Percentiles rank a stretch among this genome's conserved stretches.
phyloP scores from a whole-genome alignment of 164 flowering plant species.

The Houttuynia cordata region DNA sequence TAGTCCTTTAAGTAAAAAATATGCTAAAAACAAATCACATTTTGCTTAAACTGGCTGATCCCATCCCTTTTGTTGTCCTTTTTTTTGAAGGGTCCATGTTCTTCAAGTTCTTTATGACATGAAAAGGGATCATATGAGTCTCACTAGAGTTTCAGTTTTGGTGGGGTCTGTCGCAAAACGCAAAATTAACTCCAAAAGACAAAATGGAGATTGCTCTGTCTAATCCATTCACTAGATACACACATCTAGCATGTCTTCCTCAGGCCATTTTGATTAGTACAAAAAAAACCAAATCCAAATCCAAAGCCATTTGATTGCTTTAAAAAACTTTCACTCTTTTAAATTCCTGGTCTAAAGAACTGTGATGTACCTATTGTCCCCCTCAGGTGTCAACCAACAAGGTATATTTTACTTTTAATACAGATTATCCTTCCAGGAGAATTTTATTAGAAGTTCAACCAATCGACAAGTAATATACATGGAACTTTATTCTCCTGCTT shows the following conservation, averaged over 20 bases:
- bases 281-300: neutral
- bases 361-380: too few relatives aligned
- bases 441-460: neutral
- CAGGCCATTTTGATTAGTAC: neutral
- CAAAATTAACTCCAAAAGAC: neutral
- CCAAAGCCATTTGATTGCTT: neutral
- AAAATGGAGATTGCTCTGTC: neutral
- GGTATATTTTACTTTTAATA: too few relatives aligned
- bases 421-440: neutral
- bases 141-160: neutral
- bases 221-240: too few relatives aligned
- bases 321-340: neutral
- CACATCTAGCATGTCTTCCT: neutral
- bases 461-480: neutral
- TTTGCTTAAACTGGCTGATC: neutral
- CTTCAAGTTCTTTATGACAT: neutral
- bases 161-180: neutral
- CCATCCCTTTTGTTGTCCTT: neutral
- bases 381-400: too few relatives aligned
- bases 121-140: neutral
- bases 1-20: too few relatives aligned
- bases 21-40: too few relatives aligned
- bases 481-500: neutral
- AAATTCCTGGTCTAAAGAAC: too few relatives aligned
- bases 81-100: neutral